These are phyloP conservation scores for Cercospora sp. DNA, from an alignment of 2,329 filamentous ascomycete species.

Conservation along the genomic window DNA sequence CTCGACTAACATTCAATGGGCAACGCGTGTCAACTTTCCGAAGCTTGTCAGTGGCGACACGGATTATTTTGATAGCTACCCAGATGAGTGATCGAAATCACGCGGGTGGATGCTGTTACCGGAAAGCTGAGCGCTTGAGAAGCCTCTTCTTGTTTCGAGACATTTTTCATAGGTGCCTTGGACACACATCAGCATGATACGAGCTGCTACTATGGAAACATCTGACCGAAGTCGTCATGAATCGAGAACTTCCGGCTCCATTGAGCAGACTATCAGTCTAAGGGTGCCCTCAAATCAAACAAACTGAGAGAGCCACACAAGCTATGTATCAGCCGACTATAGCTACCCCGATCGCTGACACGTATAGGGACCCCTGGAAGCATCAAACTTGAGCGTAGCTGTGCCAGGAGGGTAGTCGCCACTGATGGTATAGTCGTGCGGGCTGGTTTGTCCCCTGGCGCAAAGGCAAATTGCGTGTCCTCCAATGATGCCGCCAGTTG, in stretches of 20 bases:
- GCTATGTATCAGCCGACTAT: no score
- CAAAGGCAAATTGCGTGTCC: constrained; percentile 3
- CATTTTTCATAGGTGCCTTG: no score
- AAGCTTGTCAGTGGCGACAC: not conserved
- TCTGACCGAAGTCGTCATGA: no score
- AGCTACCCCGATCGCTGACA: not conserved
- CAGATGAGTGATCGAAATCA: not conserved
- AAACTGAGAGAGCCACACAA: no score
- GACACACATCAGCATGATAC: no score
- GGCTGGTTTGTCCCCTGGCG: constrained; percentile 1
- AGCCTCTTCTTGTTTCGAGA: no score
- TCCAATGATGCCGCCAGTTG: not conserved
- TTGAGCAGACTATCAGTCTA: no score
- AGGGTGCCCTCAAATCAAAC: no score
- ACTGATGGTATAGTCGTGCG: constrained; percentile 2
- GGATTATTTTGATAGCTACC: not conserved
- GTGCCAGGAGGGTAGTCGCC: constrained; percentile 14
- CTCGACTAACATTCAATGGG: not conserved
- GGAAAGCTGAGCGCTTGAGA: no score
- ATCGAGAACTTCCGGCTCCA: no score
- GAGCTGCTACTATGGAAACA: no score
- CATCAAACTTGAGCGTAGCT: constrained; percentile 5
- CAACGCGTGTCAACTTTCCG: not conserved
- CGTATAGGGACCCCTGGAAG: not conserved
- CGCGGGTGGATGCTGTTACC: not conserved